A percentile compares a stretch with the other conserved stretches of the same genome.
These are phyloP conservation scores for Septoria petroselini DNA, from an alignment of 2,329 filamentous ascomycete species.

Conservation along the genomic window DNA sequence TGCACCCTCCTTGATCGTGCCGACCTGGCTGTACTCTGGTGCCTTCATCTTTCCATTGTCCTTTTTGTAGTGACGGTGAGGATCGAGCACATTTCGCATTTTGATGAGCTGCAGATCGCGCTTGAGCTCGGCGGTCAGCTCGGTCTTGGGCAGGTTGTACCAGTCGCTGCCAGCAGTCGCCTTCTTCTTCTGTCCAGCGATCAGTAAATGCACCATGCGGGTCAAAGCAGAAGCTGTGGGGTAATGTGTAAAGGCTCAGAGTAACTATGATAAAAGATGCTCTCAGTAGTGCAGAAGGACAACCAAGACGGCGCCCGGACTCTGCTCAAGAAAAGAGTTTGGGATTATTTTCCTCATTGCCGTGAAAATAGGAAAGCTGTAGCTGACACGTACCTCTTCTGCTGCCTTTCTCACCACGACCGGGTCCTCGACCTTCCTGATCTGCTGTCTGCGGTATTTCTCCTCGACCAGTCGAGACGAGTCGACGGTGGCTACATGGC, in stretches of 20 bases:
- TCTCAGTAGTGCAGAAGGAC: conserved; percentile 69
- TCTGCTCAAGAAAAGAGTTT: conserved; percentile 68
- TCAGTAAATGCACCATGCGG: conserved; percentile 25
- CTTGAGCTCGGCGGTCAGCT: conserved; percentile 79
- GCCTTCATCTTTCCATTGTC: conserved; percentile 65
- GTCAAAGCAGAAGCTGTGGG: conserved; percentile 13
- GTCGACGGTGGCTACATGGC: conserved; percentile 55
- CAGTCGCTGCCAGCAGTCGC: conserved; percentile 74
- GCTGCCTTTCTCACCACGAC: conserved; percentile 47
- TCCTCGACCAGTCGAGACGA: conserved; percentile 50
- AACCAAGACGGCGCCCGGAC: conserved; percentile 73
- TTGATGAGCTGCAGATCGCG: conserved; percentile 84
- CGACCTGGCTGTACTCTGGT: conserved; percentile 84
- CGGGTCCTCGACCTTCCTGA: conserved; percentile 55
- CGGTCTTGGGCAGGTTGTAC: conserved; percentile 83
- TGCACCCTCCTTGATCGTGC: conserved; percentile 81
- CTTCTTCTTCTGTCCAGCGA: conserved; percentile 51
- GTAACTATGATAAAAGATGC: conserved; percentile 71
- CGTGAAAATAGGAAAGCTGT: conserved; percentile 33
- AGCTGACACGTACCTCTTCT: conserved; percentile 52
- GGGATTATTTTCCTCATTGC: conserved; percentile 75
- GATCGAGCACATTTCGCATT: conserved; percentile 84
- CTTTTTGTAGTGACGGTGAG: conserved; percentile 90
- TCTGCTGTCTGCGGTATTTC: conserved; percentile 44
- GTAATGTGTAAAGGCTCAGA: conserved; percentile 53